phyloP scores from a whole-genome alignment of 768 basidiomycete genomes.

The Agrocybe pediades region DNA sequence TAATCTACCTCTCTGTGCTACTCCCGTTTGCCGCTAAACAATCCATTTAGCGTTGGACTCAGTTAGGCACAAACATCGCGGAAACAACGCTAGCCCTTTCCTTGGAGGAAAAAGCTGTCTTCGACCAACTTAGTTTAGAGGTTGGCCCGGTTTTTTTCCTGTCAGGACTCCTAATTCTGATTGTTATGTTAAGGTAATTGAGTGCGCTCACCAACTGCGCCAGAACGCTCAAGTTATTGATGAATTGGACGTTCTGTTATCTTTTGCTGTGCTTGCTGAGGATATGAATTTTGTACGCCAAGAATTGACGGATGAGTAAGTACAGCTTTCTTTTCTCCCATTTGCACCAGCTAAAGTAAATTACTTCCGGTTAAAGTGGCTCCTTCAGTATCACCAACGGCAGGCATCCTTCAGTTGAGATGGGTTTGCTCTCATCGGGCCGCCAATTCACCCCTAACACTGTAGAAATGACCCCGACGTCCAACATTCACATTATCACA shows the following conservation, averaged over 20 bases:
- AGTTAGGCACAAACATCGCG: slow-evolving; percentile 67
- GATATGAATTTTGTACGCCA: slow-evolving; percentile 82
- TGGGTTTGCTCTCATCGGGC: slow-evolving; percentile 73
- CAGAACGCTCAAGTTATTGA: slow-evolving; percentile 79
- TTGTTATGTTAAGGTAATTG: slow-evolving; percentile 55
- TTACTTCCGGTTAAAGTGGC: slow-evolving; percentile 17
- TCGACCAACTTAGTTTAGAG: slow-evolving; percentile 67
- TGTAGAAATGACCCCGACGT: slow-evolving; percentile 56
- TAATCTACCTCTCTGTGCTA: slow-evolving; percentile 25
- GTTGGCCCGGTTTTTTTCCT: slow-evolving; percentile 32
- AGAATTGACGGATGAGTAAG: slow-evolving; percentile 68
- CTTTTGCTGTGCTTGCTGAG: slow-evolving; percentile 78
- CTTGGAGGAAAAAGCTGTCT: slow-evolving; percentile 70
- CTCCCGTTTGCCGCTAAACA: neutral
- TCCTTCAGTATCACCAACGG: slow-evolving; percentile 74
- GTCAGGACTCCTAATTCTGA: neutral
- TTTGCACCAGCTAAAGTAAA: neutral
- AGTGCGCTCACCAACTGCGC: slow-evolving; percentile 55
- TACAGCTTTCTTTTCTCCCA: neutral
- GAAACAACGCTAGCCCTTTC: slow-evolving; percentile 55
- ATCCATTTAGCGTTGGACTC: slow-evolving; percentile 64
- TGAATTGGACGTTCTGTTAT: slow-evolving; percentile 83
- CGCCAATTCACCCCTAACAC: slow-evolving; percentile 88
- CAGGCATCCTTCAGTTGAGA: slow-evolving; percentile 92
- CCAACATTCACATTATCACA: slow-evolving; percentile 81